Evolutionary conservation across 1,284 basidiomycete species (phyloP), one percentile per base, ranked within the genome.

Genomic region (Sporisorium exsertum): DNA sequence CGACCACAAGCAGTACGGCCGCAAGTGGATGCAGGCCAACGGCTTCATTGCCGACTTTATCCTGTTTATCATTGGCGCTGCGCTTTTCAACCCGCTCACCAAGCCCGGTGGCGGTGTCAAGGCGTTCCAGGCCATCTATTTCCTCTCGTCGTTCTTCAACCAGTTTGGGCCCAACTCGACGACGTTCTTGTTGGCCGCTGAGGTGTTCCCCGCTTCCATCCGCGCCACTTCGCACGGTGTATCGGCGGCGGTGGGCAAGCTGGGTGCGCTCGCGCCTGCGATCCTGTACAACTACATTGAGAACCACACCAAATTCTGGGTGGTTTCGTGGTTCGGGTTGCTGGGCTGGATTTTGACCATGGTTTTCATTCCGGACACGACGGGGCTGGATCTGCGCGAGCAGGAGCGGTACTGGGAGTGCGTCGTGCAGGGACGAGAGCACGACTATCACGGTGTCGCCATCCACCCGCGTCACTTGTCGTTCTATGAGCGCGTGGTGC

Each of bases 371-470:
- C 85, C 86, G 20, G 88, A 89, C 78, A 88, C 88, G 12, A 89
- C 88, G n/a, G 88, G 88, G 62, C 85, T 89, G 51, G 88, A 89
- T 77, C 85, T 89, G 24, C 85, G 87, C 60, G 89, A 89, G 83
- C 88, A 88, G 79, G 89, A 89, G 79, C 86, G 88, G 62, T 89
- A 89, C 86, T 89, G 88, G 88, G 82, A 85, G 15, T 88, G 86
- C 66, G 88, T 89, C 43, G 84, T 87, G 18, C 80, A 85, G 49
- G 89, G 88, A n/a, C 84, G 86, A 26, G 83, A 85, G 24, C 66
- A 84, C 26, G 87, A 88, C 49, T 89, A 89, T 85, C 88, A 89
- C 83, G 89, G 89, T 63, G 87, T 89, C 61, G 88, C 88, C 32
- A 85, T 89, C 47, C 87, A 89, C 85, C 88, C 87, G 13, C 84